phyloP scores from a whole-genome alignment of 1,284 basidiomycete species.

The Ustilago sp. region DNA sequence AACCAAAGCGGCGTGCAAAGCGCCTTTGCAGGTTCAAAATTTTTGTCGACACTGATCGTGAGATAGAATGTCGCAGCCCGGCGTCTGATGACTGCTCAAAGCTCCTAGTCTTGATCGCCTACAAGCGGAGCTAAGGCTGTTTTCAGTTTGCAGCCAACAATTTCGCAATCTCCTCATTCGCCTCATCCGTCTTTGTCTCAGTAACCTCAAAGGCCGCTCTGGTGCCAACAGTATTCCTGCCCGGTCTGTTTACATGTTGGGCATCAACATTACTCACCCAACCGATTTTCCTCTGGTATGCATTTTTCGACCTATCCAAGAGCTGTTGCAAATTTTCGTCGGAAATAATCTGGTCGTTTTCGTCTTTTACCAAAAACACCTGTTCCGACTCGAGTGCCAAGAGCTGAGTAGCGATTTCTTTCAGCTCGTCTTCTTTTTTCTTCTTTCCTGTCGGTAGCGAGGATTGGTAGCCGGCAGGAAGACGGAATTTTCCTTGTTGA shows the following conservation, averaged over 20 bases:
- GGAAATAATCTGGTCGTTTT: conserved; percentile 80
- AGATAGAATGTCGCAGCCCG: no score
- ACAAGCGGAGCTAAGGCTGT: no score
- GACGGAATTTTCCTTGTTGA: conserved; percentile 77
- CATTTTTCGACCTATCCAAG: conserved; percentile 82
- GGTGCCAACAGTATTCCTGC: conserved; percentile 13
- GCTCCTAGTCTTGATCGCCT: no score
- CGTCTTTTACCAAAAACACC: conserved; percentile 81
- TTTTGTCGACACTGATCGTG: no score
- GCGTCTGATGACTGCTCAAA: no score
- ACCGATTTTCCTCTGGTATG: conserved; percentile 82
- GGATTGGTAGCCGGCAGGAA: conserved; percentile 31
- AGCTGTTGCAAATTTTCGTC: conserved; percentile 83
- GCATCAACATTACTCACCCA: conserved; percentile 73
- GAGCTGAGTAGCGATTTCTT: conserved; percentile 79
- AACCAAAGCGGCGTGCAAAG: no score
- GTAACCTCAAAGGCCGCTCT: conserved; percentile 84
- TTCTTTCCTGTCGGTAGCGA: conserved; percentile 73
- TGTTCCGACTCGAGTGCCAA: conserved; percentile 86
- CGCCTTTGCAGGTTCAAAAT: no score
- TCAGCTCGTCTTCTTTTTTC: conserved; percentile 44
- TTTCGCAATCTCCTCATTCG: conserved; percentile 79
- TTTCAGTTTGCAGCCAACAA: conserved; percentile 44
- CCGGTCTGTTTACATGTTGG: conserved; percentile 20
- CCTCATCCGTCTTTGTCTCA: conserved; percentile 78